These are phyloP conservation scores for Aspergillus sp. DNA, from an alignment of 2,329 filamentous ascomycete genomes.

Conservation along the genomic window DNA sequence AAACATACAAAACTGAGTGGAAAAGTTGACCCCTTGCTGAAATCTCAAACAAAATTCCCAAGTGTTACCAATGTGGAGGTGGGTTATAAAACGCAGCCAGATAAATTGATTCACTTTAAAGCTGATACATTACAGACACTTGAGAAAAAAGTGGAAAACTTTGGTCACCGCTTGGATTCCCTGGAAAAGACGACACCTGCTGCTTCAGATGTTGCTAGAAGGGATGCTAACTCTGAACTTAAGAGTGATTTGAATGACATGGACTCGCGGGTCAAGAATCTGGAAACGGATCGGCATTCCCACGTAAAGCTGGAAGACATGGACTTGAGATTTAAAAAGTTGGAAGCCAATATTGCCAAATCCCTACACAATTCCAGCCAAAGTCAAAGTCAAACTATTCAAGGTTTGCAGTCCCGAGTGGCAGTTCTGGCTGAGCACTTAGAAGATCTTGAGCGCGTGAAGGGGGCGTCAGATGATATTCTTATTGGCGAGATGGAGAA, in stretches of 20 bases:
- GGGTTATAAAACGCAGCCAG: not conserved
- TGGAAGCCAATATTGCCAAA: too few species aligned
- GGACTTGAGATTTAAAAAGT: too few species aligned
- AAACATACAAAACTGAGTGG: not conserved
- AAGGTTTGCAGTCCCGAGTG: too few species aligned
- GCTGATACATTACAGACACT: not conserved
- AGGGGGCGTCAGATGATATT: too few species aligned
- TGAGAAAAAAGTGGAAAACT: not conserved
- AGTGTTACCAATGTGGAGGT: not conserved
- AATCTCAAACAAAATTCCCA: not conserved
- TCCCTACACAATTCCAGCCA: not conserved
- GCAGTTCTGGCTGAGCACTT: too few species aligned
- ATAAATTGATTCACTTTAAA: not conserved
- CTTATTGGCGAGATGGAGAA: slow-evolving; percentile 11
- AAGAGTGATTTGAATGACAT: not conserved
- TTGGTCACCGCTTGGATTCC: not conserved
- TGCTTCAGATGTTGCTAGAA: not conserved
- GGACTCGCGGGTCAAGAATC: not conserved
- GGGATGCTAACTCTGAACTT: not conserved
- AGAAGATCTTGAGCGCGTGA: too few species aligned
- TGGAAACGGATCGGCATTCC: not conserved
- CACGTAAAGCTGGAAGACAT: too few species aligned
- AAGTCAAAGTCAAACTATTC: too few species aligned
- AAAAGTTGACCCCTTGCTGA: not conserved
- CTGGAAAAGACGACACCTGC: not conserved